Base-by-base conservation (phyloP, 2,329 filamentous ascomycete genomes). In the Trichophyton rubrum region DNA sequence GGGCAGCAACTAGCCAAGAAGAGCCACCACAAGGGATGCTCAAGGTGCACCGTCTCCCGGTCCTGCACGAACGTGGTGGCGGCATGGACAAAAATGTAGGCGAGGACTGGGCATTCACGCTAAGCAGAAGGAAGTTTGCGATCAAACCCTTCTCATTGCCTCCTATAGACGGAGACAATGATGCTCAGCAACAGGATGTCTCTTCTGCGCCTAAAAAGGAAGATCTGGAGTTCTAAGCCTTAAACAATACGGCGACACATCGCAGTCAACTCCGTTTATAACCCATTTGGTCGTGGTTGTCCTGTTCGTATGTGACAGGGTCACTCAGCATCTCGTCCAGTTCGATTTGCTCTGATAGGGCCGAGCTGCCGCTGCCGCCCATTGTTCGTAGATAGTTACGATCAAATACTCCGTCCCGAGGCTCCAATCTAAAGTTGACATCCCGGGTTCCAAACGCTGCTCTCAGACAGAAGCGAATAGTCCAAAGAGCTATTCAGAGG, bases 81-180 rank as follows among this genome's bases (percentile, higher is more conserved):
- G 90, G 89, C 13, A 86, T 84, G 8, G 80, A 82, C 43, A 82
- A 82, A 61, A 85, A 84, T 64, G 80, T 86, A 59, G 85, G 88
- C 24, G 89, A 95, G 68, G 90, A 96, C 73, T 82, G 96, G 73
- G 90, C 90, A 3, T 99, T 99, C 72, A 91, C 85, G 63, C 75
- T 99, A 58, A 96, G 90, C 71, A 81, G 89, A 67, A 85, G 82
- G 67, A 91, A 89, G 58, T 84, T 99, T 66, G 82, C 89, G 43
- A 90, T 99, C 64, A 88, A 86, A 67, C 90, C 90, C 0, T 96
- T 90, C 73, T 93, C 88, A 70, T 78, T 99, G 49, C 93, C 93
- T 27, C 93, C 93, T 0, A 78, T 92, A 45, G 88, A 90, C 60
- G 89, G 87, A 1, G 89, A 90, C 65, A 81, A 75, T 49, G 82